phyloP scores from a whole-genome alignment of 2,329 filamentous ascomycete genomes.

The Cladosporium sphaerospermum region DNA sequence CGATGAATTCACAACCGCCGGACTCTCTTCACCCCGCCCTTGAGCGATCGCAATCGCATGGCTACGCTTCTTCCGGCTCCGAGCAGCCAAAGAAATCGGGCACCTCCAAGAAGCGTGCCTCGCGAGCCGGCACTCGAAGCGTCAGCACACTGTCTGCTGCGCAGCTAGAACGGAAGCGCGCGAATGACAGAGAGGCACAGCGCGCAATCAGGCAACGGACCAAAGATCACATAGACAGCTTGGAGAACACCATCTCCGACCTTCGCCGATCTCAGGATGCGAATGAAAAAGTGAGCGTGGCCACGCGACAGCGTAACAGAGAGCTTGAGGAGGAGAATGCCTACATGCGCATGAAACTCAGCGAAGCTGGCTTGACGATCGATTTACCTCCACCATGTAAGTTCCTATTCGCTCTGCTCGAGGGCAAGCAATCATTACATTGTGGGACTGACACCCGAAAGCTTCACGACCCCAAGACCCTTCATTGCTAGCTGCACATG shows the following conservation, averaged over 20 bases:
- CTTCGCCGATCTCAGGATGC: conserved; percentile 44
- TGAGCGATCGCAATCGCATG: conserved; percentile 22
- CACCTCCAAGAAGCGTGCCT: conserved; percentile 41
- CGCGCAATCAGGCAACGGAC: conserved; percentile 54
- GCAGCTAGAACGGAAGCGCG: conserved; percentile 54
- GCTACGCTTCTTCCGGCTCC: conserved; percentile 26
- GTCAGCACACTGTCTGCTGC: conserved; percentile 52
- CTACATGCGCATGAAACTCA: conserved; percentile 46
- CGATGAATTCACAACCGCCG: conserved; percentile 25
- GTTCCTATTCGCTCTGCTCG: not conserved
- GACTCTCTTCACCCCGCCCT: conserved; percentile 16
- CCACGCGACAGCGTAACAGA: conserved; percentile 48
- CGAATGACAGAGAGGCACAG: conserved; percentile 56
- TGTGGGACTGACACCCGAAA: conserved; percentile 10
- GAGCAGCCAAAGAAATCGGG: conserved; percentile 15
- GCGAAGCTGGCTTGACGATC: conserved; percentile 34
- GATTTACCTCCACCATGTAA: conserved; percentile 16
- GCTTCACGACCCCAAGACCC: conserved; percentile 19
- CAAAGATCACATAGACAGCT: conserved; percentile 52
- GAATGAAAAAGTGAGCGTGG: conserved; percentile 41
- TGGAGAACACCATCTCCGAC: conserved; percentile 51
- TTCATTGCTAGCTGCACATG: conserved; percentile 17
- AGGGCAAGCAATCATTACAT: not conserved
- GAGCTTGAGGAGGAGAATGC: conserved; percentile 51
- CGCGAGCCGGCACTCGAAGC: conserved; percentile 51